These are phyloP conservation scores for Logfia minima DNA, from an alignment of 129 eudicot genomes.

Conservation along the genomic window DNA sequence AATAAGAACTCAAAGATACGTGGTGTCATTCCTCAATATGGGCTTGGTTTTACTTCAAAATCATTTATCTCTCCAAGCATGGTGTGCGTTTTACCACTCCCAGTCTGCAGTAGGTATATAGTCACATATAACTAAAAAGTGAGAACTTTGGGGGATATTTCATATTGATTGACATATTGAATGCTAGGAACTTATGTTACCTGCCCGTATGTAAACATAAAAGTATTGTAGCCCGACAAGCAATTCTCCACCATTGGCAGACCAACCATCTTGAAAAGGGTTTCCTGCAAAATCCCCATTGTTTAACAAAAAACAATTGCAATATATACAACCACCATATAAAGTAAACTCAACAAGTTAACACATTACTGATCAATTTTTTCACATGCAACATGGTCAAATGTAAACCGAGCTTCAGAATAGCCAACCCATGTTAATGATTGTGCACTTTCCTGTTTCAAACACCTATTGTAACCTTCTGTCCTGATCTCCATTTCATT, in stretches of 20 bases:
- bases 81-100: conserved; percentile 92
- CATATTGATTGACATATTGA: not conserved
- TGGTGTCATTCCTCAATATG: conserved; percentile 91
- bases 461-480: conserved; percentile 64
- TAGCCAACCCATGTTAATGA: conserved; percentile 78
- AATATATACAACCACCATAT: not conserved
- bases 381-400: conserved; percentile 97
- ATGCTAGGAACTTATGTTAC: conserved; percentile 35
- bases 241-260: conserved; percentile 97
- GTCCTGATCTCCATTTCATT: conserved; percentile 63
- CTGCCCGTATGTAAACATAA: conserved; percentile 97
- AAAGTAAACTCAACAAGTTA: not conserved
- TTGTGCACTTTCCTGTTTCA: conserved; percentile 85
- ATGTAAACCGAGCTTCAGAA: conserved; percentile 81
- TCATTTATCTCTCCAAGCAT: conserved; percentile 90
- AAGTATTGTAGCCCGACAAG: conserved; percentile 89
- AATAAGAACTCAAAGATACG: conserved; percentile 89
- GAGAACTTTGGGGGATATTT: not conserved
- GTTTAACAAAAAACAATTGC: not conserved
- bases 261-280: conserved; percentile 87
- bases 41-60: conserved; percentile 66
- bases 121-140: not conserved
- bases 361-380: conserved; percentile 59
- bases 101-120: conserved; percentile 53
- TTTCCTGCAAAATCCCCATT: conserved; percentile 55